Conservation (phyloP, 2,329 filamentous ascomycete species). For the Endocalyx cinctus region DNA sequence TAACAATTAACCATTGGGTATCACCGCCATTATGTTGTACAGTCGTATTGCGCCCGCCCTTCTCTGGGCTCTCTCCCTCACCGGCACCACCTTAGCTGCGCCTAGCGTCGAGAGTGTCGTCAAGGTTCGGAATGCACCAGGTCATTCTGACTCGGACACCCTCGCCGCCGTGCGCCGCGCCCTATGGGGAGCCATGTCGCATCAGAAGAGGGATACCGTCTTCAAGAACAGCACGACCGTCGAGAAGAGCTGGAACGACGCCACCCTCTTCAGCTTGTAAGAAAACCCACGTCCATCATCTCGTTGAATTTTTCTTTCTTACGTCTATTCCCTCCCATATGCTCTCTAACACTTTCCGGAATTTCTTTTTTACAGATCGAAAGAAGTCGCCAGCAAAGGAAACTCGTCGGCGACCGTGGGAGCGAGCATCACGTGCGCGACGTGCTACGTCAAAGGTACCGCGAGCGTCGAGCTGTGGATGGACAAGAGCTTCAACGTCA, state of each 20-base stretch:
- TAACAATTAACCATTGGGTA: too few species aligned
- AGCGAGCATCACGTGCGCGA: slow-evolving; percentile 42
- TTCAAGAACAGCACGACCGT: slow-evolving; percentile 28
- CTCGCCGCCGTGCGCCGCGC: not conserved
- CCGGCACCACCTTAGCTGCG: not conserved
- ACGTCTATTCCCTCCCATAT: too few species aligned
- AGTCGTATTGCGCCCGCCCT: too few species aligned
- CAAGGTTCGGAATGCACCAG: not conserved
- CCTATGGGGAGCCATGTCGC: too few species aligned
- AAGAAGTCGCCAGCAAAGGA: slow-evolving; percentile 8
- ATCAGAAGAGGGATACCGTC: slow-evolving; percentile 2
- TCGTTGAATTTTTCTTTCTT: not conserved
- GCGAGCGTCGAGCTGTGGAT: slow-evolving; percentile 39
- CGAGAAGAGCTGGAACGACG: slow-evolving; percentile 36
- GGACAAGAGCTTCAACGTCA: slow-evolving; percentile 36
- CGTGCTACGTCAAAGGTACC: slow-evolving; percentile 46
- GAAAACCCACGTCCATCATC: too few species aligned
- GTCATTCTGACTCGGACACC: not conserved
- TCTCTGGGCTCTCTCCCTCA: not conserved
- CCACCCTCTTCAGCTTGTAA: slow-evolving; percentile 30
- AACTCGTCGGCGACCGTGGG: slow-evolving; percentile 12
- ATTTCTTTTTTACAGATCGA: too few species aligned
- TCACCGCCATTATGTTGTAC: too few species aligned
- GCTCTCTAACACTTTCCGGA: too few species aligned
- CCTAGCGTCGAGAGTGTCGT: not conserved